phyloP scores from a whole-genome alignment of 306 rosid genomes.

The Cicer bijugum region DNA sequence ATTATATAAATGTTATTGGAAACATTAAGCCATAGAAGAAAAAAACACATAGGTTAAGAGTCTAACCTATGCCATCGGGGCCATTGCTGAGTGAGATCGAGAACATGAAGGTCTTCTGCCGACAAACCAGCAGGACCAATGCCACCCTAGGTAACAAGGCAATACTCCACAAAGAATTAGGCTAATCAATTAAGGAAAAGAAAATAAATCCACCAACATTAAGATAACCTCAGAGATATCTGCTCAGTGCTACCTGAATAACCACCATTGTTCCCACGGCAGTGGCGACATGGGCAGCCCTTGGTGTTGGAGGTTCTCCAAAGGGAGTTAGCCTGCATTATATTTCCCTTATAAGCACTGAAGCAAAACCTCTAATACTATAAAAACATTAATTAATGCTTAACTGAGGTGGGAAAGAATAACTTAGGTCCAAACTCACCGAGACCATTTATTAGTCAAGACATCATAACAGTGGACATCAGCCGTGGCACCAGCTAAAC shows the following conservation, averaged over 20 bases:
- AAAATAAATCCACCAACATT: slow-evolving; percentile 32
- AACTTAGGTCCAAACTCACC: slow-evolving; percentile 61
- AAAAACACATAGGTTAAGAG: slow-evolving; percentile 16
- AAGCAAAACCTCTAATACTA: slow-evolving; percentile 30
- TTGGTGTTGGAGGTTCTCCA: slow-evolving; percentile 97
- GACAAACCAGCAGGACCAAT: slow-evolving; percentile 99
- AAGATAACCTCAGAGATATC: slow-evolving; percentile 35
- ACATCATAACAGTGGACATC: slow-evolving; percentile 98
- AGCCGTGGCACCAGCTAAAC: slow-evolving; percentile 99
- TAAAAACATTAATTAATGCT: slow-evolving; percentile 29
- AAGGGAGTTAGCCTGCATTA: slow-evolving; percentile 81
- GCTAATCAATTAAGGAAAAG: slow-evolving; percentile 38
- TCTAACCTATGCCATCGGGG: slow-evolving; percentile 98
- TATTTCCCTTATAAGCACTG: slow-evolving; percentile 40
- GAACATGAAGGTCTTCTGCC: slow-evolving; percentile 98
- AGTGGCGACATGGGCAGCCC: slow-evolving; percentile 99
- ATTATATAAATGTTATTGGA: slow-evolving; percentile 41
- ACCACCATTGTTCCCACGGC: slow-evolving; percentile 99
- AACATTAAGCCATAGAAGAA: slow-evolving; percentile 13
- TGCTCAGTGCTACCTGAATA: slow-evolving; percentile 73
- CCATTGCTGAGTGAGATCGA: slow-evolving; percentile 96
- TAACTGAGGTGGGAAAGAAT: slow-evolving; percentile 35
- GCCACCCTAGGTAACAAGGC: slow-evolving; percentile 76
- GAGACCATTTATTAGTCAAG: slow-evolving; percentile 94
- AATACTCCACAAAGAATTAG: slow-evolving; percentile 35